A percentile compares a stretch with the other conserved stretches of the same genome.
These are phyloP conservation scores for Porcisia hertigi DNA, from an alignment of 208 protist genomes.

Conservation along the genomic window DNA sequence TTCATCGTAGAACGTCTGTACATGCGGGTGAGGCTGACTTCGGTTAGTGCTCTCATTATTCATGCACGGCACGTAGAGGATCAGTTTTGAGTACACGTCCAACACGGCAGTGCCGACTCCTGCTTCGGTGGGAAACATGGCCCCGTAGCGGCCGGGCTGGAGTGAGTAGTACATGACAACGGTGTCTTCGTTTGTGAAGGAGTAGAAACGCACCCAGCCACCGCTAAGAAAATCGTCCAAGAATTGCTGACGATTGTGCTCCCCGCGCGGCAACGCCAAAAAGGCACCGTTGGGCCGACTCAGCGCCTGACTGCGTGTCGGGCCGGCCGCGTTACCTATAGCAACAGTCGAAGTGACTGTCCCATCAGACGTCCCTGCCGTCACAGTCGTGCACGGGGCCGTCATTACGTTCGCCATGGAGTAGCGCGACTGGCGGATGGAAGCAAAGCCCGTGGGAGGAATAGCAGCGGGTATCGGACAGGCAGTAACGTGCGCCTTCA, in stretches of 20 bases:
- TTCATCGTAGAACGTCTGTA: constrained; percentile 89
- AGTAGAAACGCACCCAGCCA: constrained; percentile 87
- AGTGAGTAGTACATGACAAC: constrained; percentile 89
- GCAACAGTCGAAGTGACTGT: neutral
- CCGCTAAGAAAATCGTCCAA: constrained; percentile 83
- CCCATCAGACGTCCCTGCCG: neutral
- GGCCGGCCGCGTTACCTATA: neutral
- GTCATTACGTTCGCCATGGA: constrained; percentile 55
- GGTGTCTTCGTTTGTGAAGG: constrained; percentile 75
- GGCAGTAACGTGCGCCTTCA: constrained; percentile 13
- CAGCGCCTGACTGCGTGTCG: constrained; percentile 18
- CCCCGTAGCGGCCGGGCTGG: constrained; percentile 85
- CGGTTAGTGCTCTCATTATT: constrained; percentile 84
- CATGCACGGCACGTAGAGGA: constrained; percentile 87
- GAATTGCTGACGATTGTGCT: constrained; percentile 79
- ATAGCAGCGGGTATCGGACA: constrained; percentile 39
- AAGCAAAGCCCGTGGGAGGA: constrained; percentile 39
- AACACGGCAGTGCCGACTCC: constrained; percentile 83
- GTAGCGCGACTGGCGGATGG: constrained; percentile 44
- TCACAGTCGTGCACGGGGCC: neutral
- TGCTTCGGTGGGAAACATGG: constrained; percentile 80
- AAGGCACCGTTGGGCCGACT: constrained; percentile 48
- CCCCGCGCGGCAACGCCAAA: constrained; percentile 72
- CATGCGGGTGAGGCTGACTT: constrained; percentile 85
- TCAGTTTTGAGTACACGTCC: constrained; percentile 79